These are phyloP conservation scores for Metschnikowia corniflorae DNA, from an alignment of 805 yeast genomes.

Conservation along the genomic window DNA sequence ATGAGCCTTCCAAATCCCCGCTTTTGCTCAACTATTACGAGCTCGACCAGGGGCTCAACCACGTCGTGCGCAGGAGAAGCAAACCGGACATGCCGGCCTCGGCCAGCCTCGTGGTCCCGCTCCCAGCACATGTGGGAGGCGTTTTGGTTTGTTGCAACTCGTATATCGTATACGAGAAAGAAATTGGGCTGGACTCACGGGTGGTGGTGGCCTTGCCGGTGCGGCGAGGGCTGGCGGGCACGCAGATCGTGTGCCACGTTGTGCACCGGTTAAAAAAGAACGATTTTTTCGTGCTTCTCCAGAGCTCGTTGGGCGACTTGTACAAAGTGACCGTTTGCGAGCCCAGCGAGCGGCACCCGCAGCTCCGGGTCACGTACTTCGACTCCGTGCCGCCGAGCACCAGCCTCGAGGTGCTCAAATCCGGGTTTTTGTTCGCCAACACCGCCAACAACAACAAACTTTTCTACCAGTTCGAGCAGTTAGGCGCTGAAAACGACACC, in stretches of 20 bases:
- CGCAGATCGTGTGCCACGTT: conserved; percentile 50
- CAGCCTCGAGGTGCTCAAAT: conserved; percentile 56
- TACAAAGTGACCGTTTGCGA: conserved; percentile 53
- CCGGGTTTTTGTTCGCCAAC: conserved; percentile 74
- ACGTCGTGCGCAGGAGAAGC: conserved; percentile 48
- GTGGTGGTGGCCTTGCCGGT: conserved; percentile 53
- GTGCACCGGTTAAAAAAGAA: conserved; percentile 61
- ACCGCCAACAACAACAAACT: conserved; percentile 59
- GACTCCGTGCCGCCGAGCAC: conserved; percentile 67
- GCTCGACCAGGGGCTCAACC: conserved; percentile 81
- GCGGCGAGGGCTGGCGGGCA: conserved; percentile 25
- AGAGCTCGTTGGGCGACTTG: conserved; percentile 68
- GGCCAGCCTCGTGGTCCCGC: conserved; percentile 54
- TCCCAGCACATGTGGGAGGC: conserved; percentile 75
- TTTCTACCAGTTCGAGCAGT: conserved; percentile 73
- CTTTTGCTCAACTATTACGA: conserved; percentile 63
- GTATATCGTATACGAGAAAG: conserved; percentile 49
- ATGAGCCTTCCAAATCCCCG: conserved; percentile 13
- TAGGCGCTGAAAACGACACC: conserved; percentile 55
- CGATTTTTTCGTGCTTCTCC: conserved; percentile 65
- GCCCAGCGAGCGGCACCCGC: conserved; percentile 6
- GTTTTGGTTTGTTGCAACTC: conserved; percentile 60
- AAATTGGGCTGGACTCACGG: conserved; percentile 20
- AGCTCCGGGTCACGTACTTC: conserved; percentile 55
- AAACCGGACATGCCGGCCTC: conserved; percentile 20